Evolutionary conservation across 2,329 filamentous ascomycete species (phyloP), one percentile per base, ranked within the genome.

Genomic region (Knufia fluminis): DNA sequence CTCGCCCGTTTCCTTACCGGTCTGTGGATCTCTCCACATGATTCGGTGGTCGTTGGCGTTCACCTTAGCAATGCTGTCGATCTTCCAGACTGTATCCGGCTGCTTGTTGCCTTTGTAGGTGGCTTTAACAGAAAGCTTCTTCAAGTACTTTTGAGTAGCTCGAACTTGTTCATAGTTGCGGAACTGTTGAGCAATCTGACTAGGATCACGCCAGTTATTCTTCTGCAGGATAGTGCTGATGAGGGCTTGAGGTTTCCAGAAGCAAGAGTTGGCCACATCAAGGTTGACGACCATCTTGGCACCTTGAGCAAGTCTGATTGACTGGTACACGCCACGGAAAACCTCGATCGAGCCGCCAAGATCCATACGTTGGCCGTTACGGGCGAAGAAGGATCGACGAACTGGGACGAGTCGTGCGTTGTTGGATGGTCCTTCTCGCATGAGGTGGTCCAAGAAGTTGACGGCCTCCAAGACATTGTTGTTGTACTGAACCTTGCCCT

Each of bases 211-310:
- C 22, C 58, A 53, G 14, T 62, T 60, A 3, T 65, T 57, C 9
- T 68, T 55, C 7, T 62, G 61, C 48, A 66, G 59, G 16, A 68
- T 64, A 7, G 64, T 60, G 14, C 62, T 61, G 20, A 66, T 57
- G 12, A 71, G 57, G 7, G 61, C 60, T n/a, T 57, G 65, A 9
- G 64, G 64, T 28, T 71, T 75, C 84, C 86, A 97, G 69, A 98
- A 98, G 10, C 85, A 86, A 0, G 87, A 86, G 62, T 97, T 95
- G 50, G 90, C 84, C 24, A 95, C 85, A 60, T 98, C 91, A 9
- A 94, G 80, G 59, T 96, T 97, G 62, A 98, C 71, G 0, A 85
- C 80, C 4, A 97, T 73, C 7, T 79, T 79, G 22, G 78, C 76
- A 26, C 61, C 64, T 65, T 77, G 75, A 41, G 83, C 84, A 19